A percentile compares a stretch with the other conserved stretches of the same genome.
Conservation (phyloP, 805 yeast genomes). For the Starmerella stellata region DNA sequence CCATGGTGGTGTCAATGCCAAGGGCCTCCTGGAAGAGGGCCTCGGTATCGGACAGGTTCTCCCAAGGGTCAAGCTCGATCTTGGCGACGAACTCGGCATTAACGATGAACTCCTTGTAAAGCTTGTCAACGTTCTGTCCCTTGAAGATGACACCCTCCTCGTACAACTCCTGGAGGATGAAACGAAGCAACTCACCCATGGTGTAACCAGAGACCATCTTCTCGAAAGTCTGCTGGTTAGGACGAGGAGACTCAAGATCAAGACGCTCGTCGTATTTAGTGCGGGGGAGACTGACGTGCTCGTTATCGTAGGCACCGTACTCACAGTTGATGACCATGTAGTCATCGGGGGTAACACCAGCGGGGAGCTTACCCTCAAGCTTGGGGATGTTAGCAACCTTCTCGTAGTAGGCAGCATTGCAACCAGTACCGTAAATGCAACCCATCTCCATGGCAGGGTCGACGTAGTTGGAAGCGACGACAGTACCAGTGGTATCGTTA, state of each 20-base stretch:
- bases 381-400: constrained; percentile 55
- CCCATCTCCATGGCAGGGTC: constrained; percentile 86
- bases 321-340: constrained; percentile 96
- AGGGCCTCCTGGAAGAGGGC: constrained; percentile 43
- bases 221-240: constrained; percentile 88
- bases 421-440: constrained; percentile 90
- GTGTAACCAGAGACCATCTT: constrained; percentile 96
- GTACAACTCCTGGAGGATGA: constrained; percentile 56
- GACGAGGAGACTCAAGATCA: constrained; percentile 81
- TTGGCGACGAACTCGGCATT: constrained; percentile 79
- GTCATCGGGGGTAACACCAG: constrained; percentile 43
- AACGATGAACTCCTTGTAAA: constrained; percentile 49
- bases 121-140: constrained; percentile 46
- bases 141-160: constrained; percentile 48
- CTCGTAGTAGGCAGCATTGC: constrained; percentile 93
- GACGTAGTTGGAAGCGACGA: constrained; percentile 85
- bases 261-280: constrained; percentile 69
- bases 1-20: constrained; percentile 44
- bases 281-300: constrained; percentile 66
- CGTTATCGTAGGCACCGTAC: constrained; percentile 94
- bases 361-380: constrained; percentile 48
- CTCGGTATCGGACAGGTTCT: constrained; percentile 59
- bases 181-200: constrained; percentile 77
- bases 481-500: constrained; percentile 93
- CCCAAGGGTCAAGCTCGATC: constrained; percentile 79